These are phyloP conservation scores for Stephania yunnanensis DNA, from an alignment of 164 flowering plant genomes.

Conservation along the genomic window DNA sequence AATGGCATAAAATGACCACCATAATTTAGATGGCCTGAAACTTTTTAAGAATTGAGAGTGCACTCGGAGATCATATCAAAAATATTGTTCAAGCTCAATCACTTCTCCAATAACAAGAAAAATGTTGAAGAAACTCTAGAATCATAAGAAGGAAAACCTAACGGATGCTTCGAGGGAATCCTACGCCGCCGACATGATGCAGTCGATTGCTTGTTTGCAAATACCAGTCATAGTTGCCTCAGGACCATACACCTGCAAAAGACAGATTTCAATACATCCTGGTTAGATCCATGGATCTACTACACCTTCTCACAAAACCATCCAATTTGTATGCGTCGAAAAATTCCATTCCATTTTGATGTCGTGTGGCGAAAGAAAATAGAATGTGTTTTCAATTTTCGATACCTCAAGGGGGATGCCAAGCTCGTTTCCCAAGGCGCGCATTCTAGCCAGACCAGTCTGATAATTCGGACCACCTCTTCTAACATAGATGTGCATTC, in stretches of 20 bases:
- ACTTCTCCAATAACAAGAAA: neutral
- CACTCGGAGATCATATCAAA: neutral
- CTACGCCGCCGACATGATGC: conserved; percentile 60
- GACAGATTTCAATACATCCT: neutral
- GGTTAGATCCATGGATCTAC: neutral
- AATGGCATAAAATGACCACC: neutral
- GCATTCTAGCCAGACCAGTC: conserved; percentile 82
- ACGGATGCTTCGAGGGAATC: neutral
- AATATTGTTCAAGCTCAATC: neutral
- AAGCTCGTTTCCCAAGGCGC: conserved; percentile 73
- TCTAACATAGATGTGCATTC: conserved; percentile 85
- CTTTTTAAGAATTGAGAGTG: too few relatives aligned
- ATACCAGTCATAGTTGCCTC: conserved; percentile 97
- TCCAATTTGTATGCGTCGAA: neutral
- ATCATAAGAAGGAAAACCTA: neutral
- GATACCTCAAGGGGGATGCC: conserved; percentile 85
- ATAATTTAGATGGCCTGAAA: neutral
- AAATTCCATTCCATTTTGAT: neutral
- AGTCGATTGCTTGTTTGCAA: conserved; percentile 90
- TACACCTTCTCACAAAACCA: neutral
- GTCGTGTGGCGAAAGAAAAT: neutral
- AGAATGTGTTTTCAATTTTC: neutral
- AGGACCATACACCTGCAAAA: conserved; percentile 79
- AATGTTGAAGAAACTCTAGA: neutral
- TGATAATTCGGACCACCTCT: conserved; percentile 98